Conservation (phyloP, 148 eudicot species). For the Pharnaceum exiguum region DNA sequence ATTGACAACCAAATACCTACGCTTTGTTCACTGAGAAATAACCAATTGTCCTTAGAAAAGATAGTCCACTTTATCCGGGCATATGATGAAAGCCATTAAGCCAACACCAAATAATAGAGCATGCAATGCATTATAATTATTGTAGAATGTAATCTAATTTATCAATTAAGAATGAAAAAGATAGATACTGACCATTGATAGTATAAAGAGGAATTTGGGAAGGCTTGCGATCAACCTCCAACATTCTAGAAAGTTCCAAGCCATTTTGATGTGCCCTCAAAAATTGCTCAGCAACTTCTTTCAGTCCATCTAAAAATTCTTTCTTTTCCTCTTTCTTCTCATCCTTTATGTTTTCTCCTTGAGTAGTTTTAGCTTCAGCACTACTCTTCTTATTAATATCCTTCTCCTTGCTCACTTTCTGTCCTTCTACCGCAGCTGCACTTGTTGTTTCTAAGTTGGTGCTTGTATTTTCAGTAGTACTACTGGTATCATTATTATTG, state of each 20-base stretch:
- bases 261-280: constrained; percentile 36
- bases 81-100: no score
- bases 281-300: constrained; percentile 46
- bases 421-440: background rate
- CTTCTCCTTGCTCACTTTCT: background rate
- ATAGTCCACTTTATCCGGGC: no score
- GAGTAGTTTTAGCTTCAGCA: background rate
- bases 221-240: constrained; percentile 34
- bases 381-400: background rate
- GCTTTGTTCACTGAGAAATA: no score
- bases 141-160: no score
- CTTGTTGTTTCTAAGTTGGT: no score
- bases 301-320: constrained; percentile 43
- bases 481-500: no score
- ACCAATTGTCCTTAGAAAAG: no score
- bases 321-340: constrained; percentile 14
- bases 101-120: no score
- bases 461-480: no score
- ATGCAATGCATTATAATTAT: no score
- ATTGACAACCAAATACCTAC: no score
- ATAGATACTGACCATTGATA: constrained; percentile 22
- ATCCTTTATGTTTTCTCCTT: constrained; percentile 12
- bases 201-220: constrained; percentile 26
- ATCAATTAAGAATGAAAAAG: background rate
- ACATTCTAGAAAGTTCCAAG: constrained; percentile 39